Conservation (phyloP, 1,284 basidiomycete genomes). For the Sanghuangporus sanghuang region DNA sequence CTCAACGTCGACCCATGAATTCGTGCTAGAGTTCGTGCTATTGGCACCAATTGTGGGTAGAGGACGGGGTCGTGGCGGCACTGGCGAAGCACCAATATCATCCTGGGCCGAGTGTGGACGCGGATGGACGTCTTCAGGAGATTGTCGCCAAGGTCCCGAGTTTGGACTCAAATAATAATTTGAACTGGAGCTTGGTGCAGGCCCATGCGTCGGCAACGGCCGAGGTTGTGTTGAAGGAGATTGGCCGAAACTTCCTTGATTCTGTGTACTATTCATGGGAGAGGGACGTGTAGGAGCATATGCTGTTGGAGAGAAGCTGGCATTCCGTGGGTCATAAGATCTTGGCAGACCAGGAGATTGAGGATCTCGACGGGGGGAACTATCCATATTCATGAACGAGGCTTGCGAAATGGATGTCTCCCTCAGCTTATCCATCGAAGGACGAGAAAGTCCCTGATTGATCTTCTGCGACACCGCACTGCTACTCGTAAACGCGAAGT, state of each 20-base stretch:
- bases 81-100: conserved; percentile 41
- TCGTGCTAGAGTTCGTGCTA: not conserved
- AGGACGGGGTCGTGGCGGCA: conserved; percentile 10
- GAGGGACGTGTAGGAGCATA: conserved; percentile 11
- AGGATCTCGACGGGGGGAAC: conserved; percentile 15
- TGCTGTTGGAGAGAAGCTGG: conserved; percentile 14
- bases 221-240: conserved; percentile 18
- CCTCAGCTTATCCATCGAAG: conserved; percentile 12
- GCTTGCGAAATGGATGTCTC: conserved; percentile 7
- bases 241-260: conserved; percentile 6
- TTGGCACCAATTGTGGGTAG: conserved; percentile 8
- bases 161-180: not conserved
- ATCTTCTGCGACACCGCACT: conserved; percentile 28
- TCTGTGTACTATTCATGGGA: conserved; percentile 11
- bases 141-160: not conserved
- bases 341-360: conserved; percentile 11
- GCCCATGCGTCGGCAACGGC: conserved; percentile 36
- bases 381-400: conserved; percentile 16
- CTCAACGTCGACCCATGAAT: conserved; percentile 13
- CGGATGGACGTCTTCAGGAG: conserved; percentile 46
- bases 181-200: conserved; percentile 19
- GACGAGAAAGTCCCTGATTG: conserved; percentile 11
- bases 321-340: conserved; percentile 11
- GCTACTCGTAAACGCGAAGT: conserved; percentile 32
- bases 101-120: conserved; percentile 55